phyloP scores from a whole-genome alignment of 1,284 basidiomycete genomes.

The Irpex sp. region DNA sequence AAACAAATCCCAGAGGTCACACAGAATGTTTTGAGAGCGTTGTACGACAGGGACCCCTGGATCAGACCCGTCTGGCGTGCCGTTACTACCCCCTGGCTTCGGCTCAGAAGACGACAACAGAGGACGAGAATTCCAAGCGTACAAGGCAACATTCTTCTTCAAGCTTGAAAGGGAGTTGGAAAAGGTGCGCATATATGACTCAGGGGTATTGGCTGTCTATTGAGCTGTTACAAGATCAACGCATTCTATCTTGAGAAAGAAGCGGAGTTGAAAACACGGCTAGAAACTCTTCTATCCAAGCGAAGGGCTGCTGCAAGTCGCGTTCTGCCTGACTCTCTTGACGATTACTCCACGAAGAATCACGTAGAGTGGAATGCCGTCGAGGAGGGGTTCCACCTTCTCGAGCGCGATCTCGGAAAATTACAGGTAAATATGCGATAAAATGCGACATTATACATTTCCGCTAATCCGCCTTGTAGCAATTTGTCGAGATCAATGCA shows the following conservation, averaged over 20 bases:
- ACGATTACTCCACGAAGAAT: constrained; percentile 51
- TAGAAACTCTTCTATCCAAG: constrained; percentile 92
- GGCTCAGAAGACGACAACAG: constrained; percentile 62
- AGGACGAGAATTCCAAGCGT: constrained; percentile 80
- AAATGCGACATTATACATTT: constrained; percentile 9
- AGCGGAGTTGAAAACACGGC: constrained; percentile 86
- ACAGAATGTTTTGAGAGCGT: constrained; percentile 1
- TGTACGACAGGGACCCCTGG: constrained; percentile 11
- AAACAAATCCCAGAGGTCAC: neutral
- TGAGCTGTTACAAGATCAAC: constrained; percentile 73
- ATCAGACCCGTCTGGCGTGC: constrained; percentile 45
- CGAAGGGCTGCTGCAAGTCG: constrained; percentile 78
- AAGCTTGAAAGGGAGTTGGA: constrained; percentile 97
- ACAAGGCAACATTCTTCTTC: constrained; percentile 99
- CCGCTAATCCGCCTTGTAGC: constrained; percentile 42
- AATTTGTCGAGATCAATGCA: constrained; percentile 98
- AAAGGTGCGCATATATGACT: constrained; percentile 60
- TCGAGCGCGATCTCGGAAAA: constrained; percentile 96
- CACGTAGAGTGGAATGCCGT: constrained; percentile 90
- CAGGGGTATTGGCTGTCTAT: neutral
- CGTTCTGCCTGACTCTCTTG: constrained; percentile 56
- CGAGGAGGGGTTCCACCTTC: constrained; percentile 91
- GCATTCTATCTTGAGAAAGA: constrained; percentile 99
- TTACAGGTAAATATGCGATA: constrained; percentile 61
- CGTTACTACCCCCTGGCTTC: constrained; percentile 33